Percentiles rank a stretch among this genome's conserved stretches.
Conservation (phyloP, 2,329 filamentous ascomycete genomes). For the Claviceps sp. region DNA sequence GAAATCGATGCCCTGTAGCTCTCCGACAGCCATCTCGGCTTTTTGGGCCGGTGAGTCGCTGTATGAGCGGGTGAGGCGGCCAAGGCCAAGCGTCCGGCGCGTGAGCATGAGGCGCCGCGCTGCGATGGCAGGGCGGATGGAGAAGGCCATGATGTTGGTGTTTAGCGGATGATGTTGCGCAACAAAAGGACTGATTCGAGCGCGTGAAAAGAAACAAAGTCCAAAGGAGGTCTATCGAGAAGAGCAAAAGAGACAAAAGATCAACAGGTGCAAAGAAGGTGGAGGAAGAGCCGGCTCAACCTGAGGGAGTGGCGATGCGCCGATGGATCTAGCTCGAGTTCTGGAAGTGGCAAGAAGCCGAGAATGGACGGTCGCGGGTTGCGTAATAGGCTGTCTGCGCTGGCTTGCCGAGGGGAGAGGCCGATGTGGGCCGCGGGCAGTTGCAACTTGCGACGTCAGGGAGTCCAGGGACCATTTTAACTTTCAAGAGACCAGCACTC, state of each 20-base stretch:
- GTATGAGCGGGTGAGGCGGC: conserved; percentile 2
- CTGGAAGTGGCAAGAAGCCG: neutral
- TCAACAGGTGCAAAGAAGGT: neutral
- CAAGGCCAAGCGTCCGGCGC: neutral
- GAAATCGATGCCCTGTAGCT: conserved; percentile 77
- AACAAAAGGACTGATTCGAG: too few species aligned
- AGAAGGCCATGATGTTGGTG: conserved; percentile 5
- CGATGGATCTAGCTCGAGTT: neutral
- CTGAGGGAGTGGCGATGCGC: neutral
- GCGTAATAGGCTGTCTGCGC: neutral
- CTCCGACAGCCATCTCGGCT: conserved; percentile 65
- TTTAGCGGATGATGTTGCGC: too few species aligned
- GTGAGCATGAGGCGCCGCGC: neutral
- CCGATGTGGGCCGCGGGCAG: neutral
- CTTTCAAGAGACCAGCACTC: too few species aligned
- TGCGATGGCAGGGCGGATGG: conserved; percentile 10
- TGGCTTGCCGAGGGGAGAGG: neutral
- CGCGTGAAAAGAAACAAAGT: neutral
- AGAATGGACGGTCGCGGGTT: neutral
- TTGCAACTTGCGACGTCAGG: neutral
- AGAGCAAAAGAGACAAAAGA: too few species aligned
- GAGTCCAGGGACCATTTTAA: too few species aligned
- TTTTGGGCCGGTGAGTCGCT: neutral
- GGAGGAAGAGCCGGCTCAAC: neutral
- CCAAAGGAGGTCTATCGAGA: too few species aligned